Conservation (phyloP, 345 rosid species). For the Balakata baccata region DNA sequence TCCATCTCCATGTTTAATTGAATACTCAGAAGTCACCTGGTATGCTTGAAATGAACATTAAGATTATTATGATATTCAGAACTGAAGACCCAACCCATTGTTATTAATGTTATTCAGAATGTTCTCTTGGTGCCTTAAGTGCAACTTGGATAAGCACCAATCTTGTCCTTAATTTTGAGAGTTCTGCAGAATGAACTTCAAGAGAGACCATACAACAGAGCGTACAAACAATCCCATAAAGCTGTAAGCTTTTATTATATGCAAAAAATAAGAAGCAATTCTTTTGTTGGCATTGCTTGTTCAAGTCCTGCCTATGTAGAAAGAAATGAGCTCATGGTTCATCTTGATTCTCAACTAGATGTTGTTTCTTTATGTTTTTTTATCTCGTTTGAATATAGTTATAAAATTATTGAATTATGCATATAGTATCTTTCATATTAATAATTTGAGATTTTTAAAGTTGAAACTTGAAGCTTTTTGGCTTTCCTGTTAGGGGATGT, state of each 20-base stretch:
- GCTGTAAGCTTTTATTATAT: background rate
- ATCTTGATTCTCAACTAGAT: background rate
- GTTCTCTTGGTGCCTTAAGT: background rate
- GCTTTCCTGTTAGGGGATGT: slow-evolving; percentile 47
- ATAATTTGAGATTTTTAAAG: slow-evolving; percentile 12
- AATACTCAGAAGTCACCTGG: background rate
- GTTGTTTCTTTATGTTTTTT: background rate
- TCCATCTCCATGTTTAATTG: background rate
- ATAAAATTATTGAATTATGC: background rate
- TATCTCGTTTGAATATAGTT: background rate
- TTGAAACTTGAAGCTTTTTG: slow-evolving; percentile 20
- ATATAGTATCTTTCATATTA: slow-evolving; percentile 1
- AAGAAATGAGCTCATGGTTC: background rate
- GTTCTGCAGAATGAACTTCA: background rate
- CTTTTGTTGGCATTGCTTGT: background rate
- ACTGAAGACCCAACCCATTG: background rate
- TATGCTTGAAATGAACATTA: background rate
- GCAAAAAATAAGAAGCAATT: background rate
- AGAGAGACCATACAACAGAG: background rate
- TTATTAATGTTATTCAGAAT: background rate
- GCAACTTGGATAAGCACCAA: background rate
- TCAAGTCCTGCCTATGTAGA: background rate
- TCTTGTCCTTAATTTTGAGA: background rate
- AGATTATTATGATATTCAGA: background rate
- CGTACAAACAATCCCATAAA: background rate